Percentiles rank a stretch among this genome's conserved stretches.
Conservation (phyloP, 2,329 filamentous ascomycete genomes). For the Drechslerella coelobrocha region DNA sequence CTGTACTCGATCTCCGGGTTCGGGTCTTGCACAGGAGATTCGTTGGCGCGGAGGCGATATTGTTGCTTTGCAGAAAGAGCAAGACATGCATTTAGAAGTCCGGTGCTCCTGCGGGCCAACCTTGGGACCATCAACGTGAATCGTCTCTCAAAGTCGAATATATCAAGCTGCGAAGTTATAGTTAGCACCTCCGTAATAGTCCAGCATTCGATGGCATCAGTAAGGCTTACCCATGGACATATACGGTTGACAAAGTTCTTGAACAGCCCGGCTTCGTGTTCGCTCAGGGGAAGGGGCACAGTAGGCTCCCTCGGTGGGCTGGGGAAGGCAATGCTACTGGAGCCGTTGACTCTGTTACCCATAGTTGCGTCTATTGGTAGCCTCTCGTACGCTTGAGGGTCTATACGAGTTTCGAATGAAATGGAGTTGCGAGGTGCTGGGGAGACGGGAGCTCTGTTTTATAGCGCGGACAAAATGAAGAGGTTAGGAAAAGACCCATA, state of each 20-base stretch:
- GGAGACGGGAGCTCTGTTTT: constrained; percentile 54
- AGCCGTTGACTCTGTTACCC: constrained; percentile 40
- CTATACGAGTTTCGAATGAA: constrained; percentile 37
- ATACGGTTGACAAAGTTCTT: constrained; percentile 42
- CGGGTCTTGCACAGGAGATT: constrained; percentile 27
- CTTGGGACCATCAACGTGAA: constrained; percentile 40
- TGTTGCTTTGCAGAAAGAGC: constrained; percentile 48
- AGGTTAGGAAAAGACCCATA: constrained; percentile 11
- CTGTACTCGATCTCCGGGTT: constrained; percentile 53
- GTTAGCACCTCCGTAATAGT: constrained; percentile 8
- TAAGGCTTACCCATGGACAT: constrained; percentile 36
- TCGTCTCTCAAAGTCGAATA: constrained; percentile 48
- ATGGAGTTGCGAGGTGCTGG: constrained; percentile 48
- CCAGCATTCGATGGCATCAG: neutral
- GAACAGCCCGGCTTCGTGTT: constrained; percentile 41
- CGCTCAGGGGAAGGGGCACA: constrained; percentile 35
- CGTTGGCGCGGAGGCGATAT: constrained; percentile 42
- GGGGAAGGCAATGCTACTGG: constrained; percentile 27
- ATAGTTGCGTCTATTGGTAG: constrained; percentile 55
- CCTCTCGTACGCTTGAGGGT: constrained; percentile 54
- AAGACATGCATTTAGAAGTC: constrained; percentile 42
- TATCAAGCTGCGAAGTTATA: constrained; percentile 30
- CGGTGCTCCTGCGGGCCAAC: constrained; percentile 40
- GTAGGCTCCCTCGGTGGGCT: constrained; percentile 29
- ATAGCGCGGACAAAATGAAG: constrained; percentile 13